Evolutionary conservation across 768 basidiomycete genomes (phyloP).

Genomic region (Serpula lacrymans): DNA sequence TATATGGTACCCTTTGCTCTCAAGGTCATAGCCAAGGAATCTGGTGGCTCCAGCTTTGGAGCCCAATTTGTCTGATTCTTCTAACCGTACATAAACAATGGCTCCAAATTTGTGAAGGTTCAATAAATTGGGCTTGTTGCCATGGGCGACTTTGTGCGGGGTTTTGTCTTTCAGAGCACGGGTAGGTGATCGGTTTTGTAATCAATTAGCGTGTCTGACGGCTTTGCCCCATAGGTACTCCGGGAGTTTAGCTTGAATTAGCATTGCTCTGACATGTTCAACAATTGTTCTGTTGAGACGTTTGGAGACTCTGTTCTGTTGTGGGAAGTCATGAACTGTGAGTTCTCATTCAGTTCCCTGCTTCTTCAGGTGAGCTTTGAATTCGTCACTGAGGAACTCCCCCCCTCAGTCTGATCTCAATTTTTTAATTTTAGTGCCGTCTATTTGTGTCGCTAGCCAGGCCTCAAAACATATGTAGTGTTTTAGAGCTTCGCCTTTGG

Average conservation of each 20-base stretch:
- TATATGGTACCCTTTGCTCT: constrained; percentile 25
- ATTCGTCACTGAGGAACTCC: not conserved
- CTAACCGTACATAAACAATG: not conserved
- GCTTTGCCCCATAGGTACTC: constrained; percentile 23
- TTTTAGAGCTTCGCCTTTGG: too few relatives aligned
- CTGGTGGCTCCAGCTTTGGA: constrained; percentile 18
- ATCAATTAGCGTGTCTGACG: constrained; percentile 14
- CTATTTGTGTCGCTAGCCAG: too few relatives aligned
- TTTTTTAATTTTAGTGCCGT: too few relatives aligned
- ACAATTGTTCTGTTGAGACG: constrained; percentile 24
- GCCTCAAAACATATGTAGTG: too few relatives aligned
- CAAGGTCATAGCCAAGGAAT: constrained; percentile 23
- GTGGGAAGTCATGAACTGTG: not conserved
- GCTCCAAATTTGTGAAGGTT: not conserved
- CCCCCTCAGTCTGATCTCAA: not conserved
- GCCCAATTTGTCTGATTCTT: constrained; percentile 18
- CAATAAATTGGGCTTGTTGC: constrained; percentile 18
- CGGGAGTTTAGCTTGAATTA: constrained; percentile 18
- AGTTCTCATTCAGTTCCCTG: not conserved
- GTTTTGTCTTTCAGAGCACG: constrained; percentile 12
- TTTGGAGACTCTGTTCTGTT: constrained; percentile 29
- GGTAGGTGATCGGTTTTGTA: constrained; percentile 16
- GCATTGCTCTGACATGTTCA: constrained; percentile 17
- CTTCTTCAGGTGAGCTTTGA: not conserved
- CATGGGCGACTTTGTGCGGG: constrained; percentile 18